These are phyloP conservation scores for Cordyceps fumosorosea DNA, from an alignment of 2,329 filamentous ascomycete genomes.

Conservation along the genomic window DNA sequence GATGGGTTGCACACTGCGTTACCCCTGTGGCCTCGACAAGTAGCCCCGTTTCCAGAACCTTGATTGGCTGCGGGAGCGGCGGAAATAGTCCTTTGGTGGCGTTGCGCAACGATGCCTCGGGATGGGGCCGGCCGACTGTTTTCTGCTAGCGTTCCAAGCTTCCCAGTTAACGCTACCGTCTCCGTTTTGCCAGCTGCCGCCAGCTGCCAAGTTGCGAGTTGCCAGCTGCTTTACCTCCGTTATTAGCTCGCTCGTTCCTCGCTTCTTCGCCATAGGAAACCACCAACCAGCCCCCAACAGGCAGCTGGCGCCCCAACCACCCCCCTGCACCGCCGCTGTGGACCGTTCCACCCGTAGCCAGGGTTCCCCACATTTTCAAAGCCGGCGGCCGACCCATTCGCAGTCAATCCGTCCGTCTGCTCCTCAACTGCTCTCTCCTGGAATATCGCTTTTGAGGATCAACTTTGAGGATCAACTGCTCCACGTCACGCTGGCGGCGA, in stretches of 20 bases:
- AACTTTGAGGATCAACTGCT: background rate
- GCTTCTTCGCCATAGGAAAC: background rate
- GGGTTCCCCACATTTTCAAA: constrained; percentile 10
- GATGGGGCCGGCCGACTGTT: background rate
- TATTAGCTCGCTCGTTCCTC: background rate
- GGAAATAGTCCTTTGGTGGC: background rate
- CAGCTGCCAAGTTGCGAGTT: too few relatives aligned
- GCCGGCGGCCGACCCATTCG: background rate
- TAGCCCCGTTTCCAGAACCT: background rate
- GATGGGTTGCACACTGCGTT: too few relatives aligned
- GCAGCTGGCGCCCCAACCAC: background rate
- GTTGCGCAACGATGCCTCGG: background rate
- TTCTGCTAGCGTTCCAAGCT: background rate
- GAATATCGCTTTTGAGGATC: too few relatives aligned
- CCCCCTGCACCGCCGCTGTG: background rate
- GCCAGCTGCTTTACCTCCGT: background rate
- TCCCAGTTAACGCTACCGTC: too few relatives aligned
- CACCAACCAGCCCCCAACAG: background rate
- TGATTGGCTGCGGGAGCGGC: constrained; percentile 5
- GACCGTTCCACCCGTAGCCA: background rate
- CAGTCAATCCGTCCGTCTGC: background rate
- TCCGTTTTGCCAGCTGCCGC: background rate
- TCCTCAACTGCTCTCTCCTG: too few relatives aligned
- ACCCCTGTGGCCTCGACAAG: too few relatives aligned
- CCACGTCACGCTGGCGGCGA: background rate